These are phyloP conservation scores for Capsicum baccatum DNA, from an alignment of 257 asterid species.

Conservation along the genomic window DNA sequence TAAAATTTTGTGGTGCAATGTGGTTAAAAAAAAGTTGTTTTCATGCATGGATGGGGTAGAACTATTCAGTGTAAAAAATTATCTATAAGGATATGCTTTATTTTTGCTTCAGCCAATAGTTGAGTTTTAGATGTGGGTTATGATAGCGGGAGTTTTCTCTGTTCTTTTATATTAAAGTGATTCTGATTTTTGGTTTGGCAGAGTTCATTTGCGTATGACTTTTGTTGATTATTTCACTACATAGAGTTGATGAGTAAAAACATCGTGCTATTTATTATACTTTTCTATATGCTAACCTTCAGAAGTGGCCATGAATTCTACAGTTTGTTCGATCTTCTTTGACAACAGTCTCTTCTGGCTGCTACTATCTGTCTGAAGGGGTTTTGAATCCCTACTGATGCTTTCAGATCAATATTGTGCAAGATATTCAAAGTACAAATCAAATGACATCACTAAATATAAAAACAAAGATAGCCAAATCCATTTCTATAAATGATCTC, in stretches of 20 bases:
- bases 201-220: background rate
- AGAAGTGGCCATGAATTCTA: background rate
- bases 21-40: background rate
- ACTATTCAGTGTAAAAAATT: background rate
- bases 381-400: slow-evolving; percentile 44
- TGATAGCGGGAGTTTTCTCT: background rate
- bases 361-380: no score
- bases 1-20: background rate
- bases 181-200: background rate
- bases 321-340: background rate
- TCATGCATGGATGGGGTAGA: background rate
- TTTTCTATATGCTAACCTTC: background rate
- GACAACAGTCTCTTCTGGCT: slow-evolving; percentile 49
- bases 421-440: slow-evolving; percentile 42
- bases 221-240: background rate
- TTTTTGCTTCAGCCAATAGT: slow-evolving; percentile 12
- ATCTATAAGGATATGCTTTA: background rate
- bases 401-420: slow-evolving; percentile 44
- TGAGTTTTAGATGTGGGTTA: slow-evolving; percentile 16
- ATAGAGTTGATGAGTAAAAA: background rate
- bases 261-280: background rate
- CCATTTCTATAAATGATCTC: slow-evolving; percentile 58
- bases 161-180: slow-evolving; percentile 3
- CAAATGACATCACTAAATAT: slow-evolving; percentile 92
- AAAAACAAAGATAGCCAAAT: slow-evolving; percentile 68